Percentiles rank a stretch among this genome's conserved stretches.
phyloP scores from a whole-genome alignment of 352 stramenopile species.

The Pythium grandisporangium region DNA sequence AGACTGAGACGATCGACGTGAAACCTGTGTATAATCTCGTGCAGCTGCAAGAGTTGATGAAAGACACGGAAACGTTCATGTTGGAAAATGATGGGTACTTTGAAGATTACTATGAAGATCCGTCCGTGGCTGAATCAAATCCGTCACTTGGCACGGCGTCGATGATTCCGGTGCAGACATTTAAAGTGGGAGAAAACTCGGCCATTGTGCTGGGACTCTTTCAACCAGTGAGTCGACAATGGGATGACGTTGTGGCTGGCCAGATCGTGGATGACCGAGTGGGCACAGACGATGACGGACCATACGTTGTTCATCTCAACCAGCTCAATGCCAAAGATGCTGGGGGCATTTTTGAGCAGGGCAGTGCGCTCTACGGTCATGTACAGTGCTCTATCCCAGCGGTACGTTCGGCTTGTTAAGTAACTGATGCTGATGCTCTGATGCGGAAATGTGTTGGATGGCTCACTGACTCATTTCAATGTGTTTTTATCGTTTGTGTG shows the following conservation, averaged over 20 bases:
- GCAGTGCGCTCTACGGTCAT: slow-evolving; percentile 52
- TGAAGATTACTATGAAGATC: background rate
- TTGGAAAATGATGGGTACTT: slow-evolving; percentile 7
- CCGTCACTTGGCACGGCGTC: slow-evolving; percentile 18
- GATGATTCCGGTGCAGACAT: slow-evolving; percentile 28
- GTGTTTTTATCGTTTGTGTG: background rate
- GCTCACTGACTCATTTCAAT: background rate
- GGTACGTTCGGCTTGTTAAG: slow-evolving; percentile 21
- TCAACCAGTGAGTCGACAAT: slow-evolving; percentile 39
- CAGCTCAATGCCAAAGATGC: slow-evolving; percentile 55
- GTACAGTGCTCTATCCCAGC: slow-evolving; percentile 63
- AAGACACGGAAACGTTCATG: slow-evolving; percentile 28
- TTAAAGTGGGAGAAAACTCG: slow-evolving; percentile 36
- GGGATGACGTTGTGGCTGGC: slow-evolving; percentile 35
- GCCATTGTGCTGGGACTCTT: slow-evolving; percentile 52
- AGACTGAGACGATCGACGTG: slow-evolving; percentile 14
- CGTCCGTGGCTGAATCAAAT: slow-evolving; percentile 1
- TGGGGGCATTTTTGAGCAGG: slow-evolving; percentile 54
- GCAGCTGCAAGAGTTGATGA: slow-evolving; percentile 54
- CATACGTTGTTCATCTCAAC: slow-evolving; percentile 45
- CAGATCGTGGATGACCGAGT: slow-evolving; percentile 54
- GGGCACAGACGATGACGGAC: slow-evolving; percentile 29
- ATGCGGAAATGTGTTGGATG: too few relatives aligned
- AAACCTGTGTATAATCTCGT: slow-evolving; percentile 78
- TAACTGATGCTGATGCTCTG: too few relatives aligned